These are phyloP conservation scores for Castanopsis chinensis DNA, from an alignment of 306 rosid species.

Conservation along the genomic window DNA sequence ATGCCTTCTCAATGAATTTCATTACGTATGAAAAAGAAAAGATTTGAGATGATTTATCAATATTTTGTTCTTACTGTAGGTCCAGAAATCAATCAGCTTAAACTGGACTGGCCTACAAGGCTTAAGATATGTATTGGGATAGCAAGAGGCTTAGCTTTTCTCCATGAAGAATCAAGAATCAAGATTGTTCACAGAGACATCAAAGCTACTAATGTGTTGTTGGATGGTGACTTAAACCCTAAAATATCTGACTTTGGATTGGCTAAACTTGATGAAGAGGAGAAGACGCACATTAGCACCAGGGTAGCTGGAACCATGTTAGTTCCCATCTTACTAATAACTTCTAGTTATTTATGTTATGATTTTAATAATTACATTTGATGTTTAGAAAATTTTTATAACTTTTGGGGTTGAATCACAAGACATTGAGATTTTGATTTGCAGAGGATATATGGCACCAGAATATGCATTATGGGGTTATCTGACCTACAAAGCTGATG, in stretches of 20 bases:
- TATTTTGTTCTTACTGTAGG: no score
- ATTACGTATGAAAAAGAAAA: no score
- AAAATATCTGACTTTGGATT: constrained; percentile 82
- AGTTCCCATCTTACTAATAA: neutral
- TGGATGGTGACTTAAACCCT: constrained; percentile 58
- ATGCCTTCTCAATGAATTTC: constrained; percentile 8
- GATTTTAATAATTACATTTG: neutral
- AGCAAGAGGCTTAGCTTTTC: no score
- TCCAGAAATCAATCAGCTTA: no score
- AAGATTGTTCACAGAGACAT: neutral
- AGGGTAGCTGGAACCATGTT: constrained; percentile 48
- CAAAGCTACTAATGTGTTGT: constrained; percentile 46
- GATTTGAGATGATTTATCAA: no score
- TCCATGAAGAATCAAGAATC: no score
- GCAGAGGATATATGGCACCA: constrained; percentile 76
- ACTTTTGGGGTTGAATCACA: neutral
- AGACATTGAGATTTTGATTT: neutral
- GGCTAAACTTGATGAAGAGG: constrained; percentile 68
- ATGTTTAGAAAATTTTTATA: neutral
- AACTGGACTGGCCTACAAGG: no score
- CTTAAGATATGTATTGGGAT: no score
- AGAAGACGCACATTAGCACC: constrained; percentile 37
- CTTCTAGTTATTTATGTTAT: neutral
- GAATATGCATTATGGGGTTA: constrained; percentile 74
- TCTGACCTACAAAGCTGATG: constrained; percentile 55